Evolutionary conservation across 257 asterid species (phyloP), one percentile per base, ranked within the genome.

Genomic region (Solanum etuberosum): DNA sequence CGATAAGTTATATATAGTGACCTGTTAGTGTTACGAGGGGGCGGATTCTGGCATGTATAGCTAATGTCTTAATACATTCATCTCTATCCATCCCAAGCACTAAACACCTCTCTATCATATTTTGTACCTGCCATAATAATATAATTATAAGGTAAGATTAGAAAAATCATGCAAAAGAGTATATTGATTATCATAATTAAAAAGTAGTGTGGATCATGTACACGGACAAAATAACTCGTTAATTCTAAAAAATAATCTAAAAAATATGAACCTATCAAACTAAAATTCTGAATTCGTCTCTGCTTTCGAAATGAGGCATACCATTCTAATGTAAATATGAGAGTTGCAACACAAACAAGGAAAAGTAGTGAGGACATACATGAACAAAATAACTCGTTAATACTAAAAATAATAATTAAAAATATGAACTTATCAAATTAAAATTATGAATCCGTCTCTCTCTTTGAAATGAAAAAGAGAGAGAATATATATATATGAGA

Each of bases 301-400:
- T 51, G 9, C 4, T 51, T 51, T 51, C 4, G 1, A 16, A 51
- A 51, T 51, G n/a, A 18, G 4, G 4, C 34, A 38, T 40, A 94
- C 93, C 95, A 93, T 94, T 91, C 95, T 89, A 72, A 94, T 94
- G 86, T 94, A 94, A 87, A 92, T 88, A 29, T 87, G 93, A 42
- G 96, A 96, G 89, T 94, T 95, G 90, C 96, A 94, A 86, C 92
- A 92, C 92, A 94, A 90, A 90, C 97, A 94, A 9, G 96, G 95
- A 68, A 86, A 91, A 86, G 51, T 43, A 43, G 51, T 43, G 18
- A 43, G 18, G 16, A 43, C 16, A 13, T 12, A 43, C 51, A 43
- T 13, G 51, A 13, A 43, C 51, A 43, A 43, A 43, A 43, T 43
- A 43, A 43, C 51, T 43, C 51, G 18, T 43, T 43, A 43, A 43